phyloP scores from a whole-genome alignment of 2,329 filamentous ascomycete species.

The Lachnellula suecica region DNA sequence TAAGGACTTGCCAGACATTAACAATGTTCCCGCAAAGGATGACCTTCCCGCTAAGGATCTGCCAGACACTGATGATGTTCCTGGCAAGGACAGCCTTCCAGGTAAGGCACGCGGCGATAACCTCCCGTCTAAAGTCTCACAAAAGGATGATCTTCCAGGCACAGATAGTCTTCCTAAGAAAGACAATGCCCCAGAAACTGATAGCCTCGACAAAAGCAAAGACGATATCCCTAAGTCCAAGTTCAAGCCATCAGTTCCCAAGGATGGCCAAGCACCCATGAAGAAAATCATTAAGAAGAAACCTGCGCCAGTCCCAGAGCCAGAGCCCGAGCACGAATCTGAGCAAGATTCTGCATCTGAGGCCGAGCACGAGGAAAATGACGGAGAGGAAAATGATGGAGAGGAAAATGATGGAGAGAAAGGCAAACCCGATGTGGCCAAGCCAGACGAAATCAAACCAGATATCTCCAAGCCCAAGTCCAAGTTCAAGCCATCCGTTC shows the following conservation, averaged over 20 bases:
- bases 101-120: not conserved
- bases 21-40: not conserved
- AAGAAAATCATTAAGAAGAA: slow-evolving; percentile 11
- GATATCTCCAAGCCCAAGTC: slow-evolving; percentile 1
- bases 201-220: not conserved
- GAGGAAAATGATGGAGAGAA: slow-evolving; percentile 5
- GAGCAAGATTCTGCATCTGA: not conserved
- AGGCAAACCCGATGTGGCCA: no score
- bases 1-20: not conserved
- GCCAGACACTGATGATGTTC: not conserved
- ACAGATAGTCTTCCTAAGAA: not conserved
- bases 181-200: not conserved
- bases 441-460: not conserved
- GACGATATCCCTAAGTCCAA: slow-evolving; percentile 7
- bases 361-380: not conserved
- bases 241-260: slow-evolving; percentile 10
- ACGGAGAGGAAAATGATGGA: slow-evolving; percentile 7
- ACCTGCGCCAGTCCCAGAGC: slow-evolving; percentile 18
- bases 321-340: slow-evolving; percentile 12
- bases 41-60: not conserved
- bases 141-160: not conserved
- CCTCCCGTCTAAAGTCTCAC: no score
- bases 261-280: not conserved
- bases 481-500: slow-evolving; percentile 14
- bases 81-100: not conserved